phyloP scores from a whole-genome alignment of 208 protist species.

The Plasmodiophora brassicae region DNA sequence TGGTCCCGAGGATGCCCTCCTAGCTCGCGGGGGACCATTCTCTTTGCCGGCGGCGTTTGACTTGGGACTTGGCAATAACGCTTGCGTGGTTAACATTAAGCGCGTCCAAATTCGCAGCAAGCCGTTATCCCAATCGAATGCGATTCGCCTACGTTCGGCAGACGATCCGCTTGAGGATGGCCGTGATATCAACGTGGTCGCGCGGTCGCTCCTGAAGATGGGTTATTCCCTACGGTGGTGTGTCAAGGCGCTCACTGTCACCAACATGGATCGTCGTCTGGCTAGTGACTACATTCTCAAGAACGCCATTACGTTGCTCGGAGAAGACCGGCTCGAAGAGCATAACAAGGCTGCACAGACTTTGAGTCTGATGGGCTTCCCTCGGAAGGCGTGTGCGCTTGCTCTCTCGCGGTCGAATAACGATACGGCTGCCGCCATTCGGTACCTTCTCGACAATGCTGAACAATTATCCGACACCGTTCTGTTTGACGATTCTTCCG shows the following conservation, averaged over 20 bases:
- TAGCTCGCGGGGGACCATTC: not conserved
- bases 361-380: conserved; percentile 38
- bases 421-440: not conserved
- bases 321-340: conserved; percentile 27
- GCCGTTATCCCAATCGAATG: not conserved
- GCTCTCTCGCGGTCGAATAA: not conserved
- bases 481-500: not conserved
- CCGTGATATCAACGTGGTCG: conserved; percentile 3
- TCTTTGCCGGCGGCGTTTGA: not conserved
- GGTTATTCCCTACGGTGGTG: conserved; percentile 36
- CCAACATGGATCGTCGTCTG: not conserved
- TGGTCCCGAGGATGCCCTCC: not conserved
- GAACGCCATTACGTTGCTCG: not conserved
- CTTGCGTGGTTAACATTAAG: not conserved
- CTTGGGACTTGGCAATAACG: not conserved
- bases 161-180: not conserved
- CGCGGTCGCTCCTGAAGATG: conserved; percentile 1
- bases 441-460: conserved; percentile 2
- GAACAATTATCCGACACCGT: not conserved
- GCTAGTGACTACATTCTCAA: conserved; percentile 36
- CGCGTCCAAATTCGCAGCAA: conserved; percentile 11
- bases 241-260: conserved; percentile 6
- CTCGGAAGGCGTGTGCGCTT: conserved; percentile 5
- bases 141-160: conserved; percentile 6
- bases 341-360: conserved; percentile 17